These are phyloP conservation scores for Crucibulum laeve DNA, from an alignment of 768 basidiomycete species.

Conservation along the genomic window DNA sequence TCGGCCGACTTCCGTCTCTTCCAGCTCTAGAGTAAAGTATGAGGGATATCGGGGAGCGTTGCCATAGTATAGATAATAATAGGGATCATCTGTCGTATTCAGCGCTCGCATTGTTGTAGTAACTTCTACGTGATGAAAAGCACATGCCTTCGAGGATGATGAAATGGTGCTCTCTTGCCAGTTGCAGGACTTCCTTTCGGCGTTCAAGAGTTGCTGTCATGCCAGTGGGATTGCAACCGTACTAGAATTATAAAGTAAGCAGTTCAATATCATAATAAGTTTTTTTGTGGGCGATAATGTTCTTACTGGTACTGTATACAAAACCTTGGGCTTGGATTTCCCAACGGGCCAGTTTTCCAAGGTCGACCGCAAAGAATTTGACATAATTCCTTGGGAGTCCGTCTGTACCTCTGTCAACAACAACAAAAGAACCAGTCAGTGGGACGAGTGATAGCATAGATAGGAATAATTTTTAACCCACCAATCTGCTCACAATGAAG, in stretches of 20 bases:
- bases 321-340: slow-evolving; percentile 68
- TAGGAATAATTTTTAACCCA: slow-evolving; percentile 19
- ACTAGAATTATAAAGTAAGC: slow-evolving; percentile 31
- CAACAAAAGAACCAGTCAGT: slow-evolving; percentile 1
- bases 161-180: slow-evolving; percentile 71
- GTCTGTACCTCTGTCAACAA: slow-evolving; percentile 64
- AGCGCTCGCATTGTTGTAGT: background rate
- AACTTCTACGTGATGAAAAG: background rate
- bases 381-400: slow-evolving; percentile 67
- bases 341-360: slow-evolving; percentile 72
- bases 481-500: slow-evolving; percentile 58
- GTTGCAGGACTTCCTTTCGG: slow-evolving; percentile 63
- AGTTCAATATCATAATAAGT: background rate
- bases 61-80: slow-evolving; percentile 76
- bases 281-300: background rate
- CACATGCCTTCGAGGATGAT: slow-evolving; percentile 78
- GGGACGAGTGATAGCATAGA: slow-evolving; percentile 6
- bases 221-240: slow-evolving; percentile 86
- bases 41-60: slow-evolving; percentile 58
- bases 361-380: slow-evolving; percentile 53
- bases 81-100: slow-evolving; percentile 68
- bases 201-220: slow-evolving; percentile 69
- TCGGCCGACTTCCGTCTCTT: slow-evolving; percentile 63
- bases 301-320: slow-evolving; percentile 78
- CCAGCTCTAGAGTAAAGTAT: slow-evolving; percentile 77